Evolutionary conservation across 257 asterid species (phyloP).

Genomic region (Thymus quinquecostatus): DNA sequence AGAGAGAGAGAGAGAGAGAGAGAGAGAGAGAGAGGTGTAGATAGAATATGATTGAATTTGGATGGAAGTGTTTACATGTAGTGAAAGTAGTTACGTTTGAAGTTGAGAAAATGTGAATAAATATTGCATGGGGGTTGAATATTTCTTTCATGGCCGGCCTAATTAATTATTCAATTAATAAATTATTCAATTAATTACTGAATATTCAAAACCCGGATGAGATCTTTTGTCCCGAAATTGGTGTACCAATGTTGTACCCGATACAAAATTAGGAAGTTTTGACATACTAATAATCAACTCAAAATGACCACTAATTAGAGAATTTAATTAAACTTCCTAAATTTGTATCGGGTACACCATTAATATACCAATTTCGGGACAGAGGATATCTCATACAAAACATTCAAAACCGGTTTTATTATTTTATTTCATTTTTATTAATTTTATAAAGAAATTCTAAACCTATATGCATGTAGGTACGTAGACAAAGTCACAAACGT

Average conservation of each 20-base stretch:
- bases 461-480: no score
- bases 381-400: no score
- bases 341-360: no score
- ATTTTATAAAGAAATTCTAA: not conserved
- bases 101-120: constrained; percentile 17
- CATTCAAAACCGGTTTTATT: not conserved
- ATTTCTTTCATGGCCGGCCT: constrained; percentile 29
- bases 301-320: no score
- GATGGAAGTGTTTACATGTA: constrained; percentile 25
- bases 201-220: no score
- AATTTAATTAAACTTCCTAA: no score
- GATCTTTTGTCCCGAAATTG: no score
- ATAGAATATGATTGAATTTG: not conserved
- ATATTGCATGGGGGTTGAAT: constrained; percentile 12
- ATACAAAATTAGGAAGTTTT: no score
- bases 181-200: not conserved
- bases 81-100: constrained; percentile 14
- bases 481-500: not conserved
- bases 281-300: no score
- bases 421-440: not conserved
- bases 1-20: not conserved
- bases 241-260: no score
- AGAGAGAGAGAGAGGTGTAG: not conserved
- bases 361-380: no score
- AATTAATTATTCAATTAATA: not conserved